These are phyloP conservation scores for Eleusine indica DNA, from an alignment of 176 grass and related monocot species.

Conservation along the genomic window DNA sequence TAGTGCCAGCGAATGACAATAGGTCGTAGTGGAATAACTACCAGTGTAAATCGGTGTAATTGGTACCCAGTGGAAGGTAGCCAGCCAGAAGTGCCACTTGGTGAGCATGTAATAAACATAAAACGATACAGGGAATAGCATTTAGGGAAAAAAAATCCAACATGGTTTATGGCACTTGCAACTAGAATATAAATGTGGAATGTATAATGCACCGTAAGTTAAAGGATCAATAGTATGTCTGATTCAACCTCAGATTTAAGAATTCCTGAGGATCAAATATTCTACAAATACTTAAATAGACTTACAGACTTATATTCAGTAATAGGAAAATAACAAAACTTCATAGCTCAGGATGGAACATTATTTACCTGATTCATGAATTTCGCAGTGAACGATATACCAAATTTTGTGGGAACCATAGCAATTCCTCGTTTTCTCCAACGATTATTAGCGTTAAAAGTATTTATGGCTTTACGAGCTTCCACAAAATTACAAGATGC, in stretches of 20 bases:
- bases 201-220: neutral
- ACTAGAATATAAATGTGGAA: constrained; percentile 9
- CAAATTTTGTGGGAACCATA: constrained; percentile 94
- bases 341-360: neutral
- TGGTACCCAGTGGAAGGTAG: too few species aligned
- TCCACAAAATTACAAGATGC: constrained; percentile 75
- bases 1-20: too few species aligned
- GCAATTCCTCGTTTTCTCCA: constrained; percentile 91
- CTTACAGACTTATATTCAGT: neutral
- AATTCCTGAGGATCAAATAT: constrained; percentile 18
- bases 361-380: constrained; percentile 88
- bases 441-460: constrained; percentile 76
- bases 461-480: constrained; percentile 45
- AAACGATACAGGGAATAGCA: neutral
- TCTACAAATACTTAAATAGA: neutral
- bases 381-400: constrained; percentile 84
- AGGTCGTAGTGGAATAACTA: too few species aligned
- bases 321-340: neutral
- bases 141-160: neutral
- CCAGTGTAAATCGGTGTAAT: too few species aligned
- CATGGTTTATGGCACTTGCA: neutral
- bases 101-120: constrained; percentile 1
- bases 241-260: neutral
- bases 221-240: neutral
- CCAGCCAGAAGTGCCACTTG: neutral